Conservation (phyloP, 306 rosid species). For the Gynostemma pentaphyllum region DNA sequence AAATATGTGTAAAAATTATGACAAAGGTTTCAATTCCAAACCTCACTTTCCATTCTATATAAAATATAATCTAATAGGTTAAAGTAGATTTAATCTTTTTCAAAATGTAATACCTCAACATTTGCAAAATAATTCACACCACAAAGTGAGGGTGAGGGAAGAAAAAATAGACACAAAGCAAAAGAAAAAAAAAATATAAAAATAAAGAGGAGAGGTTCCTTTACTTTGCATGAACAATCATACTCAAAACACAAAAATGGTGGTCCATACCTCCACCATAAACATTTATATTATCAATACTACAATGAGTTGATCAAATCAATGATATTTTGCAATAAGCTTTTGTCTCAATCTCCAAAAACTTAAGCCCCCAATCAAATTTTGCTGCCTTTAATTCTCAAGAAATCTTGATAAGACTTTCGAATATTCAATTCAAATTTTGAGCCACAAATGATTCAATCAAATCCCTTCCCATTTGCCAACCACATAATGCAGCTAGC, state of each 20-base stretch:
- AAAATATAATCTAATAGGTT: no score
- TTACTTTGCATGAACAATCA: not conserved
- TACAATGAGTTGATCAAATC: not conserved
- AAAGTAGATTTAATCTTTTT: no score
- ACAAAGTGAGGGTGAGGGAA: no score
- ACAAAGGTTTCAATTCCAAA: no score
- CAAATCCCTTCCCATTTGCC: not conserved
- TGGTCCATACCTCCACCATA: not conserved
- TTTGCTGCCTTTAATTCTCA: not conserved
- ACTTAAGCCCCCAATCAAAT: not conserved
- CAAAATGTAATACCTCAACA: no score
- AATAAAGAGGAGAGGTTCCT: not conserved
- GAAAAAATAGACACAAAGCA: not conserved
- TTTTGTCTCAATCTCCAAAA: not conserved
- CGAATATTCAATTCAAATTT: slow-evolving; percentile 16
- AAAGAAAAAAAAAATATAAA: not conserved
- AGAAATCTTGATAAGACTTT: not conserved
- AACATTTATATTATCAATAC: not conserved
- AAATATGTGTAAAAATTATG: no score
- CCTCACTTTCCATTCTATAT: no score
- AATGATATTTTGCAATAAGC: no score
- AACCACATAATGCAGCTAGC: not conserved
- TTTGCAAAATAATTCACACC: no score
- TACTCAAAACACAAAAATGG: not conserved
- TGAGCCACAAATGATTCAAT: slow-evolving; percentile 25